phyloP scores from a whole-genome alignment of 2,329 filamentous ascomycete genomes.

The Hypocrella siamensis region DNA sequence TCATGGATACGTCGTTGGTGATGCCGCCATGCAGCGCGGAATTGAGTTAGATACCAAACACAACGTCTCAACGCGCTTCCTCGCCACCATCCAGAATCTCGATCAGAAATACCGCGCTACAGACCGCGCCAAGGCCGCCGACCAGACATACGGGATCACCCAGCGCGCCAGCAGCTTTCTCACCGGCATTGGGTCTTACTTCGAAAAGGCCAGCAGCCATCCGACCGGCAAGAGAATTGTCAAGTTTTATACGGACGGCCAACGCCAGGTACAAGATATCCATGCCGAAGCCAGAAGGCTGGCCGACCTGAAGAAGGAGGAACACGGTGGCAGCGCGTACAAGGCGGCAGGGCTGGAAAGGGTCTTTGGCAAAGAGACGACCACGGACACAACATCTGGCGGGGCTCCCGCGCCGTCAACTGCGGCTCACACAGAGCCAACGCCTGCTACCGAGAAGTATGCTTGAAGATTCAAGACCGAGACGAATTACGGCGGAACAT shows the following conservation, averaged over 20 bases:
- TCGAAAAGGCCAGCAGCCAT: slow-evolving; percentile 79
- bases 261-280: slow-evolving; percentile 86
- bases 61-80: slow-evolving; percentile 69
- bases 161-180: slow-evolving; percentile 51
- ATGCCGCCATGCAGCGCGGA: slow-evolving; percentile 60
- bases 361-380: slow-evolving; percentile 39
- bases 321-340: slow-evolving; percentile 41
- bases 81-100: slow-evolving; percentile 57
- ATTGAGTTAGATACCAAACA: slow-evolving; percentile 84
- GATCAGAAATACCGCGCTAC: slow-evolving; percentile 77
- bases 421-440: slow-evolving; percentile 2
- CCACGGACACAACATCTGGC: slow-evolving; percentile 10
- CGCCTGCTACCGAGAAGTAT: slow-evolving; percentile 10
- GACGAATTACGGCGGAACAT: neutral
- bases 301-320: slow-evolving; percentile 69
- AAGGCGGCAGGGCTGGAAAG: slow-evolving; percentile 42
- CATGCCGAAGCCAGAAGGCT: slow-evolving; percentile 81
- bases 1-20: slow-evolving; percentile 75
- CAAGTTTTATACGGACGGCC: slow-evolving; percentile 70
- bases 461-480: slow-evolving; percentile 1
- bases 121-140: slow-evolving; percentile 70
- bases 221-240: slow-evolving; percentile 80
- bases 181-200: slow-evolving; percentile 67
- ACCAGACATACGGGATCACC: slow-evolving; percentile 70
- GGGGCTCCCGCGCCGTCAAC: slow-evolving; percentile 3